Evolutionary conservation across 495 filamentous ascomycete species (phyloP).

Genomic region (Trichoderma orchidacearum): DNA sequence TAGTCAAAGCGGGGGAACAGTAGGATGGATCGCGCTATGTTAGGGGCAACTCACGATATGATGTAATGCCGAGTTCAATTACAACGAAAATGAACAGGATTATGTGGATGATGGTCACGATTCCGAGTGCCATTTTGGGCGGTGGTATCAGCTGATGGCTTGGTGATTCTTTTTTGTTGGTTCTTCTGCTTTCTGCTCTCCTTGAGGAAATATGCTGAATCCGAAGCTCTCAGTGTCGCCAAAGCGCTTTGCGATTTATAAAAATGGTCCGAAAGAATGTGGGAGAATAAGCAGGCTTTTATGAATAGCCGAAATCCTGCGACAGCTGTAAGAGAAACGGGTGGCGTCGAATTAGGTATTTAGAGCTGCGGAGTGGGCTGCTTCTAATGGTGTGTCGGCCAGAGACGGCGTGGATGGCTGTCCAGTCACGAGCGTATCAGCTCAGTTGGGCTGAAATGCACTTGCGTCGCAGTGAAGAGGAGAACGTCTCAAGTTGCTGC

Average conservation of each 20-base stretch:
- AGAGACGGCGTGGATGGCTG: neutral
- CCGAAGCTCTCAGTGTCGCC: neutral
- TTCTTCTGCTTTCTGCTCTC: neutral
- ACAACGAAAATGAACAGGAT: constrained; percentile 51
- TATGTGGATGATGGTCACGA: constrained; percentile 50
- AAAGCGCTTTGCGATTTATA: neutral
- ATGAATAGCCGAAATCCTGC: neutral
- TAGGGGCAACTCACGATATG: constrained; percentile 51
- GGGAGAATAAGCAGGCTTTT: neutral
- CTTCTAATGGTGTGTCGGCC: neutral
- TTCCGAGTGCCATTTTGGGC: constrained; percentile 26
- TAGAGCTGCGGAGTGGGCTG: neutral
- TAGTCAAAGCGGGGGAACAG: neutral
- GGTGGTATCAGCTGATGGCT: neutral
- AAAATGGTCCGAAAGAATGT: neutral
- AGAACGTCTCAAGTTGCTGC: too few species aligned
- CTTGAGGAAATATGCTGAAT: neutral
- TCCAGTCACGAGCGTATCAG: neutral
- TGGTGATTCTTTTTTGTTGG: neutral
- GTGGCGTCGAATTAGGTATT: neutral
- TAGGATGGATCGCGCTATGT: neutral
- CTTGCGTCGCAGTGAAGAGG: too few species aligned
- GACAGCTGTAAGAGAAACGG: neutral
- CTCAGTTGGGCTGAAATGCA: neutral
- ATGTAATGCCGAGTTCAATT: constrained; percentile 57